Evolutionary conservation across 441 rosid genomes (phyloP).

Genomic region (Brassica hybrid): DNA sequence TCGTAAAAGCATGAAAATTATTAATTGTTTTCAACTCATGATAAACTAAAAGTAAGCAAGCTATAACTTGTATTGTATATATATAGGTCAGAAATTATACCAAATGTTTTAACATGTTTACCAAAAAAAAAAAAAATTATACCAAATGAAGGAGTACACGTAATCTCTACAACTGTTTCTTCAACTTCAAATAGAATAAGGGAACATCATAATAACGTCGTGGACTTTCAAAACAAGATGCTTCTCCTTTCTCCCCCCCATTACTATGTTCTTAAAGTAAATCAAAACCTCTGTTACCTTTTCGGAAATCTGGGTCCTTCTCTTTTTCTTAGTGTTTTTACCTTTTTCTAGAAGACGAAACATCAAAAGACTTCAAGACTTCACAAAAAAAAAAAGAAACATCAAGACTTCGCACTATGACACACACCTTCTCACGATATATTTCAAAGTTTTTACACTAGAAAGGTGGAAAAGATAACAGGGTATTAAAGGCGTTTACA

Average conservation of each 20-base stretch:
- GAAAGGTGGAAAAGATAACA: not conserved
- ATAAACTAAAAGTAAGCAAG: not conserved
- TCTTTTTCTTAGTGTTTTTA: constrained; percentile 19
- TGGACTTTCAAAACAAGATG: constrained; percentile 38
- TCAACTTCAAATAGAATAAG: constrained; percentile 35
- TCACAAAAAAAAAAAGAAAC: not conserved
- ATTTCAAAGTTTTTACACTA: not conserved
- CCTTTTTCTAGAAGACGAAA: constrained; percentile 26
- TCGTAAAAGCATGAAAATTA: not conserved
- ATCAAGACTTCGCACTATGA: constrained; percentile 10
- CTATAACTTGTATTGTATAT: not conserved
- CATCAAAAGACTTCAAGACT: too few relatives aligned
- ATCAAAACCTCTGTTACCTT: constrained; percentile 35
- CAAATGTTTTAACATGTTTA: constrained; percentile 7
- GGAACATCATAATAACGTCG: constrained; percentile 42
- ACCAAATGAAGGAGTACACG: constrained; percentile 36
- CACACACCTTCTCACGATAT: constrained; percentile 16
- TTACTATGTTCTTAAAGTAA: constrained; percentile 36
- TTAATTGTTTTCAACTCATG: not conserved
- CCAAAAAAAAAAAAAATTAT: not conserved
- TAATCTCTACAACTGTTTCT: constrained; percentile 30
- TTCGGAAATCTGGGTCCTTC: constrained; percentile 30
- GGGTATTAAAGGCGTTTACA: too few relatives aligned
- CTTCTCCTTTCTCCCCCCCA: constrained; percentile 22
- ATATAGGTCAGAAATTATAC: constrained; percentile 18